Evolutionary conservation across 305 asterid species (phyloP).

Genomic region (Rubia tinctorum): DNA sequence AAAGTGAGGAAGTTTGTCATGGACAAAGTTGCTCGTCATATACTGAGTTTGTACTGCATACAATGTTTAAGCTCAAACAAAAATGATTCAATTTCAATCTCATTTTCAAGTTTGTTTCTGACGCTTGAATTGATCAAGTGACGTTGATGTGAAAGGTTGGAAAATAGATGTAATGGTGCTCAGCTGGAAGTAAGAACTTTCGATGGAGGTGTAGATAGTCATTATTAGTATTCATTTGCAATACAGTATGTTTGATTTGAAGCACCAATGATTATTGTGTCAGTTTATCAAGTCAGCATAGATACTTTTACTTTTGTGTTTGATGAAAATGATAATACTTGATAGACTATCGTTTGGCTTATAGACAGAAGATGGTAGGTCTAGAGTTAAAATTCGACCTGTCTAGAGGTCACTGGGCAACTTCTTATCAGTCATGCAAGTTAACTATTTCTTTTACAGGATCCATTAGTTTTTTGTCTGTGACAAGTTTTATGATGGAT

Average conservation of each 20-base stretch:
- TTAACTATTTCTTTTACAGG: neutral
- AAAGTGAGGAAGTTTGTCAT: neutral
- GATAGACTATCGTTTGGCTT: neutral
- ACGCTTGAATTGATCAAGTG: neutral
- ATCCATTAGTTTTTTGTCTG: constrained; percentile 1
- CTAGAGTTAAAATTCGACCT: neutral
- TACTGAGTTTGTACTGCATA: neutral
- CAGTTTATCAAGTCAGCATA: neutral
- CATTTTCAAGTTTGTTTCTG: constrained; percentile 3
- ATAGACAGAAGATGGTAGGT: neutral
- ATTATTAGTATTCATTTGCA: neutral
- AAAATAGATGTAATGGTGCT: neutral
- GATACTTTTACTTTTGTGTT: neutral
- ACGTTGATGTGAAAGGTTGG: neutral
- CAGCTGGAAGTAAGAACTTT: constrained; percentile 1
- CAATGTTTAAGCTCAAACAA: neutral
- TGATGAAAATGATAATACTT: constrained; percentile 1
- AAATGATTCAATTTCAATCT: neutral
- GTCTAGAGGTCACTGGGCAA: neutral
- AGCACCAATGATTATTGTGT: neutral
- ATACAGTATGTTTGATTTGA: neutral
- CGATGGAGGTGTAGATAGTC: neutral
- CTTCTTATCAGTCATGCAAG: neutral
- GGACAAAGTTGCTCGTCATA: neutral
- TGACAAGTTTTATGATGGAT: constrained; percentile 1